These are phyloP conservation scores for Trypanosoma platydactyli DNA, from an alignment of 208 protist species.

Conservation along the genomic window DNA sequence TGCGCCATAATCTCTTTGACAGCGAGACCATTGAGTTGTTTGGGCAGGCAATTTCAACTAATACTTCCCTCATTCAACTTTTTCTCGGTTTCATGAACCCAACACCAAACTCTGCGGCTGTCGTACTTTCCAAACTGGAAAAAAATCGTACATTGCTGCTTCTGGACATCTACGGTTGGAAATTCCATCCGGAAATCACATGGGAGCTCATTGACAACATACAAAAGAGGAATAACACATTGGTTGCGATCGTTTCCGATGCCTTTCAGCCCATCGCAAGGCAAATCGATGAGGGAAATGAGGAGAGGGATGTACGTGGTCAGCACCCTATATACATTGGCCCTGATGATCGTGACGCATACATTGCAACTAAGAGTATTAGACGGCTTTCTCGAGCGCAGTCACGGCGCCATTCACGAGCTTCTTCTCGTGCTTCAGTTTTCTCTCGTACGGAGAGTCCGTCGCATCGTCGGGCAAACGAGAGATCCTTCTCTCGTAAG, in stretches of 20 bases:
- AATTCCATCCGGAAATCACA: constrained; percentile 40
- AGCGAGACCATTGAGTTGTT: constrained; percentile 69
- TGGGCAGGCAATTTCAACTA: constrained; percentile 56
- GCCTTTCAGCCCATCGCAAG: constrained; percentile 61
- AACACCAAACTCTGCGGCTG: constrained; percentile 46
- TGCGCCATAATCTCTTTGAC: constrained; percentile 84
- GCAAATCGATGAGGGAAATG: constrained; percentile 63
- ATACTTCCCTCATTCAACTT: constrained; percentile 87
- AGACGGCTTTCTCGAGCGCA: constrained; percentile 74
- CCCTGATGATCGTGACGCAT: constrained; percentile 83
- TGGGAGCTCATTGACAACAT: constrained; percentile 42
- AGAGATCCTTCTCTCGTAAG: constrained; percentile 10
- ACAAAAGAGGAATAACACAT: constrained; percentile 46
- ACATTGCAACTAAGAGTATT: constrained; percentile 80
- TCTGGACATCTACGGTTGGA: constrained; percentile 87
- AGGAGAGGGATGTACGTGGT: constrained; percentile 51
- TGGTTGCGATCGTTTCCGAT: constrained; percentile 80
- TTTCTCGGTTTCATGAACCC: constrained; percentile 92
- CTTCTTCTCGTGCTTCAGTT: constrained; percentile 17
- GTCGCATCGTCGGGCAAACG: constrained; percentile 3
- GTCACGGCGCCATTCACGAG: constrained; percentile 68
- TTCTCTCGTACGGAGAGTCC: constrained; percentile 29
- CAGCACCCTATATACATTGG: constrained; percentile 80
- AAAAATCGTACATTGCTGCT: constrained; percentile 72
- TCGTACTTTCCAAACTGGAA: constrained; percentile 55